A percentile compares a stretch with the other conserved stretches of the same genome.
Evolutionary conservation across 768 basidiomycete species (phyloP).

Genomic region (Mycena vitilis): DNA sequence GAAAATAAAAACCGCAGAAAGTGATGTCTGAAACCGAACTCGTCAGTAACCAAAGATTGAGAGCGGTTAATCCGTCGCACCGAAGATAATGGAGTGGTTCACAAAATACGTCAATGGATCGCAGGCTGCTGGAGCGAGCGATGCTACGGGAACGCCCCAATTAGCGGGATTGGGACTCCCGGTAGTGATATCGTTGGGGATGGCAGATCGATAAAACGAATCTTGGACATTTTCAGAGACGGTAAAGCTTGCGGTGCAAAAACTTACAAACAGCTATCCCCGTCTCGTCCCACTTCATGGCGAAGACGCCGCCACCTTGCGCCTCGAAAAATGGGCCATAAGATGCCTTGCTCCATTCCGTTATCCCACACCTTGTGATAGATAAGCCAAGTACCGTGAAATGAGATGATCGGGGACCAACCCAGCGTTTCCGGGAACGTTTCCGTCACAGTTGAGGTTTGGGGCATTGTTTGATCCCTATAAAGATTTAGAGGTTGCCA

Average conservation of each 20-base stretch:
- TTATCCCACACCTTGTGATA: slow-evolving; percentile 55
- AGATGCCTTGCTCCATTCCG: slow-evolving; percentile 84
- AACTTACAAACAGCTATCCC: slow-evolving; percentile 83
- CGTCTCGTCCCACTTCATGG: slow-evolving; percentile 88
- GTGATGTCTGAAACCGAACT: slow-evolving; percentile 70
- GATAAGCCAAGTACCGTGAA: no score
- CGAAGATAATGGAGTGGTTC: slow-evolving; percentile 82
- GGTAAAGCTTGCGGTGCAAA: slow-evolving; percentile 15
- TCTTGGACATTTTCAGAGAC: slow-evolving; percentile 52
- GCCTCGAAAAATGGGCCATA: slow-evolving; percentile 87
- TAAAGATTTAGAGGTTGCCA: not conserved
- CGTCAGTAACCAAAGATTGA: not conserved
- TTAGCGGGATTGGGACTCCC: slow-evolving; percentile 72
- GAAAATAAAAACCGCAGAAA: slow-evolving; percentile 68
- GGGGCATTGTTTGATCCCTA: slow-evolving; percentile 62
- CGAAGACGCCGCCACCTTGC: slow-evolving; percentile 86
- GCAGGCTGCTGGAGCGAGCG: slow-evolving; percentile 64
- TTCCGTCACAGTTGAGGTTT: slow-evolving; percentile 67
- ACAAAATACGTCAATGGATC: slow-evolving; percentile 68
- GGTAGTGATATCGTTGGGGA: slow-evolving; percentile 72
- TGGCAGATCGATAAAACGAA: slow-evolving; percentile 85
- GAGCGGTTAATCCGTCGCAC: slow-evolving; percentile 54
- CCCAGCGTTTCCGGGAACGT: slow-evolving; percentile 70
- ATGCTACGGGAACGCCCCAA: slow-evolving; percentile 79
- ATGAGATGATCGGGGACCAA: slow-evolving; percentile 39